Base-by-base conservation (phyloP, 2,329 filamentous ascomycete species). In the Cytospora chrysosperma region DNA sequence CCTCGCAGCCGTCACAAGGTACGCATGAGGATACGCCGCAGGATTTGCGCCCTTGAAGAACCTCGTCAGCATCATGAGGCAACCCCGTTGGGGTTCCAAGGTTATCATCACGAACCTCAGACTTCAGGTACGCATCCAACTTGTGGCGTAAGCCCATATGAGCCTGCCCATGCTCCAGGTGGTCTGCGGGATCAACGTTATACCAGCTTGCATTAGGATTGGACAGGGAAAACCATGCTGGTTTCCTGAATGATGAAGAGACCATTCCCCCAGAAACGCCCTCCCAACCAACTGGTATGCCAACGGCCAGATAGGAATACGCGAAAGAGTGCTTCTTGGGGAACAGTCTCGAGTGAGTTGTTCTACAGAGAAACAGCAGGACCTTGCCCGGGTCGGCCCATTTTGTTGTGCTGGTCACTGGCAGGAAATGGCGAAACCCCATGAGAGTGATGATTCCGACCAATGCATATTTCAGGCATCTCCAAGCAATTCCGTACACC, bases 291-390 rank as follows among this genome's bases (percentile, higher is more conserved):
- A 92, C 80, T 0, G 89, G 89, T 49, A 90, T 79, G 0, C 89
- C 89, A 28, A 87, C 85, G 53, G 88, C 79, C 1, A 93, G 81
- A 72, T 92, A 92, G 0, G 88, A 87, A 71, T 92, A 91, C 0
- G 78, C 78, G 70, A 93, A 93, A 0, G 81, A 81, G 71, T 92
- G 87, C 64, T 82, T 85, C 70, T 85, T 81, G 0, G 90, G 90
- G 63, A 88, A 87, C n/a, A 89, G 72, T 21, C 89, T 81, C 4
- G 82, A 78, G 72, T 93, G 90, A 2, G 82, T 86, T 17, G 87
- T 91, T 52, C 77, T 79, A 69, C 86, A 86, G 9, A 88, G 88
- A 50, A 92, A 84, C 15, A 93, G 75, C 62, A 86, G 75, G 3
- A 85, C 81, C 40, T 55, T 59, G 21, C 58, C 62, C 27, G 47